phyloP scores from a whole-genome alignment of 768 basidiomycete species.

The Suillus discolor region DNA sequence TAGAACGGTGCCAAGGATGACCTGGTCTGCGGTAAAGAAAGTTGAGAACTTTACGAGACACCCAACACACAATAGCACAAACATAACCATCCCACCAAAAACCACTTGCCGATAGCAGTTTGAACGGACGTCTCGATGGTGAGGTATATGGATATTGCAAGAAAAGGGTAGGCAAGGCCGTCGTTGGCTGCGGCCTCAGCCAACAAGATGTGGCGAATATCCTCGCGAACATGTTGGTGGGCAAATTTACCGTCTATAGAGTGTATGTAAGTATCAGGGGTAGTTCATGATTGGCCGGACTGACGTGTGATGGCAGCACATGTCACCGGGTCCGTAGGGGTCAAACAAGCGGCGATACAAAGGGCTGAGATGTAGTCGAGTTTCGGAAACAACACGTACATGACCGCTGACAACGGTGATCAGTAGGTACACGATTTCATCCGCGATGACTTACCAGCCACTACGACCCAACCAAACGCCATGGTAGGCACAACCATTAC shows the following conservation, averaged over 20 bases:
- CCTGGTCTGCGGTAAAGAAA: slow-evolving; percentile 58
- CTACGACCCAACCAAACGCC: slow-evolving; percentile 83
- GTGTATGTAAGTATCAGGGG: not conserved
- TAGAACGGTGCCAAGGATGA: slow-evolving; percentile 74
- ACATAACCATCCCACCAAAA: slow-evolving; percentile 85
- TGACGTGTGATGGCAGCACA: slow-evolving; percentile 79
- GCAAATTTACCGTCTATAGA: slow-evolving; percentile 69
- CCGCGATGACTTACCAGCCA: slow-evolving; percentile 50
- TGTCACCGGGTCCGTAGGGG: slow-evolving; percentile 94
- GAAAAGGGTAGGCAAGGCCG: slow-evolving; percentile 92
- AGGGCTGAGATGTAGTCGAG: slow-evolving; percentile 76
- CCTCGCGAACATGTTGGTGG: slow-evolving; percentile 64
- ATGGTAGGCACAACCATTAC: slow-evolving; percentile 81
- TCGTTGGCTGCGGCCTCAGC: slow-evolving; percentile 96
- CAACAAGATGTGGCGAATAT: slow-evolving; percentile 78
- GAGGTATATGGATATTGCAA: slow-evolving; percentile 85
- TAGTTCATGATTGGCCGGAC: slow-evolving; percentile 15
- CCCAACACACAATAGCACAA: slow-evolving; percentile 25
- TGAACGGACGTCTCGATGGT: slow-evolving; percentile 64
- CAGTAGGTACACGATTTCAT: not conserved
- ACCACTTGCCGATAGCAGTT: slow-evolving; percentile 80
- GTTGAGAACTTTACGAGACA: slow-evolving; percentile 5
- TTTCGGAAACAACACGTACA: slow-evolving; percentile 71
- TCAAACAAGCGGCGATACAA: slow-evolving; percentile 86
- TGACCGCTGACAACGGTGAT: slow-evolving; percentile 47